Base-by-base conservation (phyloP, 2,329 filamentous ascomycete genomes). In the Didymella segeticola region DNA sequence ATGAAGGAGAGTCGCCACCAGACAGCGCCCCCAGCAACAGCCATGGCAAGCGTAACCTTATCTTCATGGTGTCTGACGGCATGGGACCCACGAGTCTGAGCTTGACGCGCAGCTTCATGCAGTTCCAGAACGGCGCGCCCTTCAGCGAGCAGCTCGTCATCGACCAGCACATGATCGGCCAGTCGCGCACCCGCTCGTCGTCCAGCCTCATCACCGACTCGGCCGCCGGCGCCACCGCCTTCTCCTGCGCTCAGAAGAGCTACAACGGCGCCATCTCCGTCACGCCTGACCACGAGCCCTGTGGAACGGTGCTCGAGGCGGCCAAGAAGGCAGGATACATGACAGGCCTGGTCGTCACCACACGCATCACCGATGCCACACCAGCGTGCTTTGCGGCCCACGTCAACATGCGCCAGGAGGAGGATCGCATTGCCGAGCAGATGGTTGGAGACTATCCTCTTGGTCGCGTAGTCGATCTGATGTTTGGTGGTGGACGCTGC, bases 11-110 rank as follows among this genome's bases (percentile, higher is more conserved):
- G 50, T 70, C 70, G 15, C 9, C 33, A 3, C 2, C 52, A 26
- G 64, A 69, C 29, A 38, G 63, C 23, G 63, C 70, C 15, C 66
- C 67, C 31, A 68, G 62, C 52, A 72, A 66, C 30, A 67, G 71
- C 10, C 62, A 63, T 29, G 85, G 86, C 46, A 99, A 98, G 81
- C 85, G 91, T 48, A 99, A 98, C 76, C 82, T 99, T 47, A 89
- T 99, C 66, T 98, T 99, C 80, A 99, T 99, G 95, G 93, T 99
- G 30, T 96, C 91, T 0, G 95, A 99, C 74, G 95, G 95, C 69
- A 99, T 99, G 95, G 95, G 95, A 0, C 95, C 95, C 7, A 91
- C 95, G 8, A 93, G 91, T 65, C 82, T 99, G 47, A 89, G 89
- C 22, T 77, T 99, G 72, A 96, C 95, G 6, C 84, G 95, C 51